phyloP scores from a whole-genome alignment of 75 land plant species.

The Pseudotsuga menziesii region DNA sequence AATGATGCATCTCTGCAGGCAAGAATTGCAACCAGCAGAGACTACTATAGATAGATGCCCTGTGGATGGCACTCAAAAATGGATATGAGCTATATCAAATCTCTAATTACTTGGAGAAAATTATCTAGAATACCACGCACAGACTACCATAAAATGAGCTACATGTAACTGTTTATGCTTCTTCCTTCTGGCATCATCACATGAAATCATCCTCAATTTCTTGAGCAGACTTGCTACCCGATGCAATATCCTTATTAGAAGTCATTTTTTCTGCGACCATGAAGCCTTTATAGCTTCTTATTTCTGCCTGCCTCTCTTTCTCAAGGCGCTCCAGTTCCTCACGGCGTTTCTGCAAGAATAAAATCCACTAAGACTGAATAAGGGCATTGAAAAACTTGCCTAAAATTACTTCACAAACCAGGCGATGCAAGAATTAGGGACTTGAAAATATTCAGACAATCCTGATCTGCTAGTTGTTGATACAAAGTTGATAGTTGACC shows the following conservation, averaged over 20 bases:
- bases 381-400: neutral
- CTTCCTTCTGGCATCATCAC: constrained; percentile 31
- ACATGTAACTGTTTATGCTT: no score
- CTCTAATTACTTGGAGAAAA: no score
- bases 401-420: neutral
- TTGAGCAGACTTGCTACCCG: constrained; percentile 75
- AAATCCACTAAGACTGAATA: neutral
- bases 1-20: no score
- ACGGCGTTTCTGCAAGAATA: constrained; percentile 69
- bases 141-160: no score
- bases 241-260: constrained; percentile 91
- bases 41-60: no score
- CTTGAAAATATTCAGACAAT: neutral
- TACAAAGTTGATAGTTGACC: no score
- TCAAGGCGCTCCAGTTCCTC: constrained; percentile 94
- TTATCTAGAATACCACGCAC: no score
- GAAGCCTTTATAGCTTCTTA: constrained; percentile 92
- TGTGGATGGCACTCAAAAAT: no score
- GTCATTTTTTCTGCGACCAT: constrained; percentile 99
- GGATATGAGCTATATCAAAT: no score
- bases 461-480: no score
- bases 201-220: constrained; percentile 98
- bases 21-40: no score
- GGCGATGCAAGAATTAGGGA: neutral
- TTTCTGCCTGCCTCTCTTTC: constrained; percentile 90